Conservation (phyloP, 257 asterid species). For the Solanum dulcamara region DNA sequence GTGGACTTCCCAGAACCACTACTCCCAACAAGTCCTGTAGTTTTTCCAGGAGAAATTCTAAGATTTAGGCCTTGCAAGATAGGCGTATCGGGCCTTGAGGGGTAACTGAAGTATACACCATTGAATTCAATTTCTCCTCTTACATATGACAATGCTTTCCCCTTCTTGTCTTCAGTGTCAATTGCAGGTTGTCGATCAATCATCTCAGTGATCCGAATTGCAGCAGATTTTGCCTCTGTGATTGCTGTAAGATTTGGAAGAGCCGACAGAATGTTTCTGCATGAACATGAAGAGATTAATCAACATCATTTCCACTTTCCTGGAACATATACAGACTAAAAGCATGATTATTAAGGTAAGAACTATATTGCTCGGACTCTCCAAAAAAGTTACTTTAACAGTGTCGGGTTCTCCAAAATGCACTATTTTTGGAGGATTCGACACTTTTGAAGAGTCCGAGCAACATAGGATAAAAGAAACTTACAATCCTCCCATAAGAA, state of each 20-base stretch:
- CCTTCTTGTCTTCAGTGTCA: constrained; percentile 61
- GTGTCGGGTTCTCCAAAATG: background rate
- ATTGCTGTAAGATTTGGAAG: constrained; percentile 81
- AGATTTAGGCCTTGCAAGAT: constrained; percentile 53
- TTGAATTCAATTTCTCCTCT: constrained; percentile 66
- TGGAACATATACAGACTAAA: background rate
- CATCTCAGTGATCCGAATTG: constrained; percentile 59
- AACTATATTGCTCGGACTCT: background rate
- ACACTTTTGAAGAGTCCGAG: background rate
- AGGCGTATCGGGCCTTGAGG: constrained; percentile 55
- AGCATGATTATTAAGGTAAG: background rate
- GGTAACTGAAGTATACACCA: constrained; percentile 56
- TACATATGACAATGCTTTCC: constrained; percentile 70
- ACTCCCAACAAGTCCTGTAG: constrained; percentile 63
- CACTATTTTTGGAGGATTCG: background rate
- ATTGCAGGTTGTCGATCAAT: constrained; percentile 50
- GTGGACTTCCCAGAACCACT: constrained; percentile 87
- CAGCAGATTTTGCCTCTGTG: constrained; percentile 66
- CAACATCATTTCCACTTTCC: background rate
- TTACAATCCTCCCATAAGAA: constrained; percentile 83
- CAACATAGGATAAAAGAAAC: constrained; percentile 4
- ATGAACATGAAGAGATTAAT: background rate
- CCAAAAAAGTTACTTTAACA: too few relatives aligned
- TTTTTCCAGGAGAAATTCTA: constrained; percentile 47
- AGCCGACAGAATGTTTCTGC: constrained; percentile 61